Conservation (phyloP, 768 basidiomycete genomes). For the Psilocybe cyanescens region DNA sequence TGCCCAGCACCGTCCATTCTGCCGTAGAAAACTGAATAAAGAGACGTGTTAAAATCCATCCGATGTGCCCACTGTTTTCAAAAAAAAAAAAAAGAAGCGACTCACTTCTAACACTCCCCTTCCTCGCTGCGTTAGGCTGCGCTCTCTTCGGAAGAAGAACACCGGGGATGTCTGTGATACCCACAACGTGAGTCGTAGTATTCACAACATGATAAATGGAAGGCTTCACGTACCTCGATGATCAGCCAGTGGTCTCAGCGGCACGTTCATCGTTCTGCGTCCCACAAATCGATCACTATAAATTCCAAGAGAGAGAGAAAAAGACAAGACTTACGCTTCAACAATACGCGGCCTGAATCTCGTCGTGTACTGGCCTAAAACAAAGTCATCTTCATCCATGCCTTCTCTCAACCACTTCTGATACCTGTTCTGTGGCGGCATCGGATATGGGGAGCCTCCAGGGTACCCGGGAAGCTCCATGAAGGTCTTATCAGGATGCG, state of each 20-base stretch:
- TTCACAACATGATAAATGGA: background rate
- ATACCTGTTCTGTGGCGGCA: conserved; percentile 48
- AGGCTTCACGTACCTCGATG: conserved; percentile 47
- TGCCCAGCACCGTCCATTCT: conserved; percentile 54
- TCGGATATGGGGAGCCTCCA: conserved; percentile 43
- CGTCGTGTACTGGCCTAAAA: conserved; percentile 62
- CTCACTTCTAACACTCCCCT: conserved; percentile 30
- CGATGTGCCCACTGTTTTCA: background rate
- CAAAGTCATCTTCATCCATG: conserved; percentile 26
- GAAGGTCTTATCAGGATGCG: conserved; percentile 1
- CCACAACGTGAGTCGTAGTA: background rate
- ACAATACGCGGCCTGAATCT: conserved; percentile 41
- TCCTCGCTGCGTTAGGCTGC: conserved; percentile 27
- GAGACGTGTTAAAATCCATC: conserved; percentile 19
- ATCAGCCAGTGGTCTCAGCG: conserved; percentile 51
- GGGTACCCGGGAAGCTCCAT: conserved; percentile 49
- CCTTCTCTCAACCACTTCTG: conserved; percentile 35
- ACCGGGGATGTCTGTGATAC: conserved; percentile 43
- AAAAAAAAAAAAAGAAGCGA: background rate
- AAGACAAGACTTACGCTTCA: conserved; percentile 49
- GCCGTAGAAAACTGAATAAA: conserved; percentile 47
- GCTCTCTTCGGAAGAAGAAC: conserved; percentile 40
- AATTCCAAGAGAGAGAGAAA: background rate
- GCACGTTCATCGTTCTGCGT: conserved; percentile 56
- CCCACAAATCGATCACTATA: background rate